Conservation (phyloP, 768 basidiomycete genomes). For the Pisolithus albus region DNA sequence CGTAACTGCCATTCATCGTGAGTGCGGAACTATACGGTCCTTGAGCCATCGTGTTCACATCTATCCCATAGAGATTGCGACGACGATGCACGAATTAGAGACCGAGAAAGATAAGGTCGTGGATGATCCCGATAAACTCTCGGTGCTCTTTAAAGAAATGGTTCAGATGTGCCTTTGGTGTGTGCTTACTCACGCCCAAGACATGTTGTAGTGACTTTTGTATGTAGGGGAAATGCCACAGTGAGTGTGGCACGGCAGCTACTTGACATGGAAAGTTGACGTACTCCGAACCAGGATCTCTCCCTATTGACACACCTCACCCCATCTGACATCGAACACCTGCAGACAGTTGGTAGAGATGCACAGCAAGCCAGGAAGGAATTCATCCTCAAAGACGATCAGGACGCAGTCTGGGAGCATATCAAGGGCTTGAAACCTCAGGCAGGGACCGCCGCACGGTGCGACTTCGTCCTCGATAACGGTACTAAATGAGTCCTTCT, state of each 20-base stretch:
- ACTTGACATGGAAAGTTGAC: not conserved
- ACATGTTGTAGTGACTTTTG: not conserved
- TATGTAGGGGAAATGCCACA: conserved; percentile 85
- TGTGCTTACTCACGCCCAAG: not conserved
- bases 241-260: conserved; percentile 29
- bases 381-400: conserved; percentile 82
- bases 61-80: conserved; percentile 56
- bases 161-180: conserved; percentile 83
- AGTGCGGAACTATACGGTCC: conserved; percentile 18
- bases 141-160: conserved; percentile 74
- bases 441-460: conserved; percentile 30
- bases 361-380: conserved; percentile 69
- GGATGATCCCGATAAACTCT: conserved; percentile 47
- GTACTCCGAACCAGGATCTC: conserved; percentile 57
- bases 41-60: too few relatives aligned
- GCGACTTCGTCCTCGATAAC: conserved; percentile 95
- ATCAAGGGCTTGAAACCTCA: conserved; percentile 45
- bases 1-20: conserved; percentile 69
- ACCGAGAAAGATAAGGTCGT: conserved; percentile 38
- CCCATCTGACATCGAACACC: conserved; percentile 69
- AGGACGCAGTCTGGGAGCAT: conserved; percentile 67
- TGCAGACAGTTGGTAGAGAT: conserved; percentile 77
- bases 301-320: conserved; percentile 85
- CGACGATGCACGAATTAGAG: conserved; percentile 62
- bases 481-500: conserved; percentile 38